phyloP scores from a whole-genome alignment of 2,329 filamentous ascomycete genomes.

The Botryosphaeria dothidea region DNA sequence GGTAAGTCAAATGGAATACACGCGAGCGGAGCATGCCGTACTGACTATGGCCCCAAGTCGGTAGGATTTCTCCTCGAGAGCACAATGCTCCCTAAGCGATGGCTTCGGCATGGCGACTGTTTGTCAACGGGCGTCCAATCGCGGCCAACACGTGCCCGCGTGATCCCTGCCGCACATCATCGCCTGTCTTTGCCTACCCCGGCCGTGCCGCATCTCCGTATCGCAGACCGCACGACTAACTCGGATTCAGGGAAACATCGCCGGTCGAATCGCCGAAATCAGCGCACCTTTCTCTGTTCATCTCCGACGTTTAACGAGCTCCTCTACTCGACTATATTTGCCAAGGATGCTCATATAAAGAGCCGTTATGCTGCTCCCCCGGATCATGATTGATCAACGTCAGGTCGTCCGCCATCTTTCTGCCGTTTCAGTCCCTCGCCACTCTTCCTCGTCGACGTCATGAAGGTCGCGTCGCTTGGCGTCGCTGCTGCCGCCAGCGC shows the following conservation, averaged over 20 bases:
- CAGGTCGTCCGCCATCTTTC: neutral
- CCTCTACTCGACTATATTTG: neutral
- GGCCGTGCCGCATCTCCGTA: neutral
- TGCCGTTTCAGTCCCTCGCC: neutral
- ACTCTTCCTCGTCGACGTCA: neutral
- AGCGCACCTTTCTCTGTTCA: neutral
- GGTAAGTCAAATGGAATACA: neutral
- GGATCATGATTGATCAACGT: neutral
- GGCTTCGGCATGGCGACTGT: neutral
- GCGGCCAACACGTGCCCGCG: conserved; percentile 7
- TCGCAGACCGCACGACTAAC: neutral
- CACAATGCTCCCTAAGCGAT: neutral
- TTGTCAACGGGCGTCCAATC: conserved; percentile 7
- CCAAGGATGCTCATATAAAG: conserved; percentile 8
- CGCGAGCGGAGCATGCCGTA: neutral
- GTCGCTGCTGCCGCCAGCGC: conserved; percentile 19
- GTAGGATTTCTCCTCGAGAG: neutral
- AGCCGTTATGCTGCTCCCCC: neutral
- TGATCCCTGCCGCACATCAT: conserved; percentile 18
- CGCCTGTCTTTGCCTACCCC: neutral
- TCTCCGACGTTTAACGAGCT: neutral
- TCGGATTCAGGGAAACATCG: neutral
- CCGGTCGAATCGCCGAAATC: conserved; percentile 9
- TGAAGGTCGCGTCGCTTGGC: neutral
- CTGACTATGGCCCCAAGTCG: neutral